Evolutionary conservation across 352 stramenopile species (phyloP).

Genomic region (Phytophthora quininea): DNA sequence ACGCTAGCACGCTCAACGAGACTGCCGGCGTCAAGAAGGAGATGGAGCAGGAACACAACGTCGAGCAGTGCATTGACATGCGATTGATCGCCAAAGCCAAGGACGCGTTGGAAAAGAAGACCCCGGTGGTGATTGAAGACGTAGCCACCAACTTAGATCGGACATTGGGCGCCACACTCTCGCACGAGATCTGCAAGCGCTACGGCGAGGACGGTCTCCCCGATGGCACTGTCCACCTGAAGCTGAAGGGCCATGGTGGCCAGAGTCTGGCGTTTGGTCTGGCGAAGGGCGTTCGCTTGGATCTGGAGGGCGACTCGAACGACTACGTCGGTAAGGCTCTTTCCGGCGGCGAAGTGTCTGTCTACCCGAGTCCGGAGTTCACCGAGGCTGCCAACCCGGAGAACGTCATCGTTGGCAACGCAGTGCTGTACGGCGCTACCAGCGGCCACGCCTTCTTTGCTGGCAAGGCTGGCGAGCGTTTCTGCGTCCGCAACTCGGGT

Average conservation of each 20-base stretch:
- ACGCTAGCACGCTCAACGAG: conserved; percentile 93
- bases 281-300: conserved; percentile 93
- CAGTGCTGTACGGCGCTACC: conserved; percentile 95
- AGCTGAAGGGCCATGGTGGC: conserved; percentile 93
- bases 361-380: conserved; percentile 82
- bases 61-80: conserved; percentile 93
- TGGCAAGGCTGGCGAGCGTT: conserved; percentile 96
- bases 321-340: conserved; percentile 97
- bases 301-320: conserved; percentile 94
- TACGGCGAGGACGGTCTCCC: conserved; percentile 92
- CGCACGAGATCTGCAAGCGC: conserved; percentile 92
- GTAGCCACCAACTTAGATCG: conserved; percentile 93
- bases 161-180: conserved; percentile 94
- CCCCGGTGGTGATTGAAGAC: conserved; percentile 63
- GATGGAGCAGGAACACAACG: conserved; percentile 88
- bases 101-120: conserved; percentile 85
- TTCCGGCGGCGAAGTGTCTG: conserved; percentile 92
- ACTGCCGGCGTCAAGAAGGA: conserved; percentile 82
- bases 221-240: conserved; percentile 94
- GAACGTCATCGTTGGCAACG: conserved; percentile 96
- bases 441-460: conserved; percentile 94
- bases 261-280: conserved; percentile 95
- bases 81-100: conserved; percentile 89
- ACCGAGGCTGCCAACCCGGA: conserved; percentile 69
- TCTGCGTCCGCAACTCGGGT: conserved; percentile 96